A percentile compares a stretch with the other conserved stretches of the same genome.
phyloP scores from a whole-genome alignment of 768 basidiomycete genomes.

The Suillus decipiens region DNA sequence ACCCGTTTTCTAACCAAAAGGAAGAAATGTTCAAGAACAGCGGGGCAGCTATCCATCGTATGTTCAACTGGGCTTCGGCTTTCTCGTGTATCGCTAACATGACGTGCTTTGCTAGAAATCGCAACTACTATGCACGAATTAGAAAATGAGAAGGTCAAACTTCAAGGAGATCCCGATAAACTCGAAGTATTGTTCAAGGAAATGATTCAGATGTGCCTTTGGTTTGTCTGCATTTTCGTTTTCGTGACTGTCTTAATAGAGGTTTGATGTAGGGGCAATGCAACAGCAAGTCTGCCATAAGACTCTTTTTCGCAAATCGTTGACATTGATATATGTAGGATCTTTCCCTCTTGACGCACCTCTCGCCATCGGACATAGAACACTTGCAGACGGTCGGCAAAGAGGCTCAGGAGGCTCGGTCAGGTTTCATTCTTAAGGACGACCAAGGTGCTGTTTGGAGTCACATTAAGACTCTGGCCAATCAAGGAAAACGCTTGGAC shows the following conservation, averaged over 20 bases:
- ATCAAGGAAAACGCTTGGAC: constrained; percentile 56
- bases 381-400: constrained; percentile 80
- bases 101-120: constrained; percentile 50
- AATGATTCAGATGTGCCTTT: constrained; percentile 90
- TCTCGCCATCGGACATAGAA: constrained; percentile 81
- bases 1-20: constrained; percentile 86
- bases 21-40: constrained; percentile 80
- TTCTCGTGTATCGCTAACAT: neutral
- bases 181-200: constrained; percentile 71
- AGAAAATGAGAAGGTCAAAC: constrained; percentile 44
- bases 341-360: constrained; percentile 84
- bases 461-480: constrained; percentile 57
- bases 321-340: constrained; percentile 53
- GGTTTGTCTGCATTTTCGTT: constrained; percentile 42
- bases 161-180: constrained; percentile 51
- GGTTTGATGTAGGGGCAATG: constrained; percentile 76
- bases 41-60: constrained; percentile 75
- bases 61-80: constrained; percentile 24
- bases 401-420: constrained; percentile 77
- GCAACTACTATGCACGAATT: constrained; percentile 73
- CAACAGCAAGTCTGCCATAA: constrained; percentile 57
- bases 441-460: constrained; percentile 79
- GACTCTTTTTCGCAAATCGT: neutral
- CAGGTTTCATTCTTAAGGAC: constrained; percentile 80
- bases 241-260: neutral